Percentiles rank a stretch among this genome's conserved stretches.
phyloP scores from a whole-genome alignment of 1,284 basidiomycete species.

The Leccinum fallax region DNA sequence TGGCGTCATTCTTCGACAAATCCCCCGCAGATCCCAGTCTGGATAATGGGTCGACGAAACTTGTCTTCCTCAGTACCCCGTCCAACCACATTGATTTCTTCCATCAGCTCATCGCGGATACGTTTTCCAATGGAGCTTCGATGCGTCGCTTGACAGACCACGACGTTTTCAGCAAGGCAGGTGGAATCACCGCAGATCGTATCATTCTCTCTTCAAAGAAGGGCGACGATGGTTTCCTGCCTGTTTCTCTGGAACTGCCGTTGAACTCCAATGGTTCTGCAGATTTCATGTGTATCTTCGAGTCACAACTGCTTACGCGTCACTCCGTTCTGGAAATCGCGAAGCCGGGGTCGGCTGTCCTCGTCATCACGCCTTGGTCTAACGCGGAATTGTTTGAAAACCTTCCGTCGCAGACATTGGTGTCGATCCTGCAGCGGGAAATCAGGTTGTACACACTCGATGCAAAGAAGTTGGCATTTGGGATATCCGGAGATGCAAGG shows the following conservation, averaged over 20 bases:
- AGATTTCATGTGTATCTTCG: slow-evolving; percentile 74
- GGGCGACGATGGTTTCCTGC: slow-evolving; percentile 40
- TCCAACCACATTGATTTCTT: slow-evolving; percentile 54
- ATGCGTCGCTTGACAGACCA: slow-evolving; percentile 63
- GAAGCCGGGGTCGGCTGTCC: slow-evolving; percentile 56
- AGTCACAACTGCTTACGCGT: slow-evolving; percentile 65
- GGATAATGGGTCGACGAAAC: slow-evolving; percentile 41
- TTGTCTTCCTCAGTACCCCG: slow-evolving; percentile 66
- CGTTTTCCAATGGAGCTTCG: slow-evolving; percentile 58
- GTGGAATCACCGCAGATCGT: slow-evolving; percentile 64
- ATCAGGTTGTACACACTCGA: slow-evolving; percentile 65
- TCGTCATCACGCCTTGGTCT: slow-evolving; percentile 66
- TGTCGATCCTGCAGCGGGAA: slow-evolving; percentile 47
- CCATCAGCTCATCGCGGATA: slow-evolving; percentile 56
- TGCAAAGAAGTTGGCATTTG: slow-evolving; percentile 45
- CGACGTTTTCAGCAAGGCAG: slow-evolving; percentile 71
- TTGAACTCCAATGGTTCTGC: slow-evolving; percentile 52
- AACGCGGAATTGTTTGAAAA: slow-evolving; percentile 59
- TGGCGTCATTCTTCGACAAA: slow-evolving; percentile 40
- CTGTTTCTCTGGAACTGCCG: slow-evolving; percentile 54
- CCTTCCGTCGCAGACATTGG: slow-evolving; percentile 46
- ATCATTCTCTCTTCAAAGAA: slow-evolving; percentile 58
- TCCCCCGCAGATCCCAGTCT: slow-evolving; percentile 20
- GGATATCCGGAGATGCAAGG: slow-evolving; percentile 37
- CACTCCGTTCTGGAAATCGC: slow-evolving; percentile 65